These are phyloP conservation scores for Aureobasidium sp. DNA, from an alignment of 2,329 filamentous ascomycete species.

Conservation along the genomic window DNA sequence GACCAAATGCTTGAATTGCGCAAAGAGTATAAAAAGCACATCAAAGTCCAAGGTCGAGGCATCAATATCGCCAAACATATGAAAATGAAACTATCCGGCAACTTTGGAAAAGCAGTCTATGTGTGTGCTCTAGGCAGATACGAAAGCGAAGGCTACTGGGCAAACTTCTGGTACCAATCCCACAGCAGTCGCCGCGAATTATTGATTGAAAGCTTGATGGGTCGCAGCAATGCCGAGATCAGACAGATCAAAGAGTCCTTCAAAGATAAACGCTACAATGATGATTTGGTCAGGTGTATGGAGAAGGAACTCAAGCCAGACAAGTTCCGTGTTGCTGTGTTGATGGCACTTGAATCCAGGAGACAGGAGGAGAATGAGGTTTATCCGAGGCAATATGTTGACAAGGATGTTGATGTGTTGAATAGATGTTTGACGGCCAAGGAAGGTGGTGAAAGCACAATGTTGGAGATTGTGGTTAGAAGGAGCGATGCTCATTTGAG, in stretches of 20 bases:
- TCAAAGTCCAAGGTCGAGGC: constrained; percentile 72
- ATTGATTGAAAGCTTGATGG: constrained; percentile 88
- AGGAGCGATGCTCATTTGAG: constrained; percentile 74
- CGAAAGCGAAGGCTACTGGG: constrained; percentile 95
- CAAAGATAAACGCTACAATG: constrained; percentile 81
- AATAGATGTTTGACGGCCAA: constrained; percentile 59
- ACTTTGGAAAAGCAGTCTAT: constrained; percentile 86
- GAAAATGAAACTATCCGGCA: constrained; percentile 66
- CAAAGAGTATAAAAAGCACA: constrained; percentile 81
- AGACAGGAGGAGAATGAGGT: constrained; percentile 72
- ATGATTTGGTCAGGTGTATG: constrained; percentile 78
- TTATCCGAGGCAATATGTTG: constrained; percentile 47
- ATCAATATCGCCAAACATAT: constrained; percentile 84
- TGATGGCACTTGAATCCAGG: constrained; percentile 73
- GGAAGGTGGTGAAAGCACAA: constrained; percentile 76
- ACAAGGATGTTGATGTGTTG: constrained; percentile 63
- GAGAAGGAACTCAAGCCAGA: constrained; percentile 87
- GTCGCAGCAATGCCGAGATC: constrained; percentile 77
- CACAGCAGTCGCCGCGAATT: constrained; percentile 78
- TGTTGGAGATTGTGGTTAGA: constrained; percentile 76
- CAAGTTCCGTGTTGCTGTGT: constrained; percentile 85
- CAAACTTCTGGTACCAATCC: constrained; percentile 94
- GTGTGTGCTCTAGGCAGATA: constrained; percentile 80
- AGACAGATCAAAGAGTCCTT: constrained; percentile 79
- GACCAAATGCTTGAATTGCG: constrained; percentile 82